phyloP scores from a whole-genome alignment of 345 rosid genomes.

The Dovyalis caffra region DNA sequence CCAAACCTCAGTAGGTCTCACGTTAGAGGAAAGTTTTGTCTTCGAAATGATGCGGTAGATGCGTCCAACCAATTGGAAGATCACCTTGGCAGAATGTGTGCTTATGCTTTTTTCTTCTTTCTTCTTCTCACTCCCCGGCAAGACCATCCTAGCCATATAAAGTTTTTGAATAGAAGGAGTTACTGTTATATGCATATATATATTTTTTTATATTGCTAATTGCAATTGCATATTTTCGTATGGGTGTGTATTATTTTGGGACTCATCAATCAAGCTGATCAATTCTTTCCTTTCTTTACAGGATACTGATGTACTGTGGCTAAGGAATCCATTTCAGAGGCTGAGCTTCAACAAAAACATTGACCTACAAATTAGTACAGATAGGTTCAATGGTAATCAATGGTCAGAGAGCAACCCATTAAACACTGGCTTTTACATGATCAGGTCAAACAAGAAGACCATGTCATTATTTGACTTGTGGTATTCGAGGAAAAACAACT shows the following conservation, averaged over 20 bases:
- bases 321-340: constrained; percentile 53
- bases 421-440: constrained; percentile 73
- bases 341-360: constrained; percentile 35
- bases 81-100: too few species aligned
- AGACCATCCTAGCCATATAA: too few species aligned
- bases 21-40: too few species aligned
- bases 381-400: constrained; percentile 31
- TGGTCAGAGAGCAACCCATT: constrained; percentile 36
- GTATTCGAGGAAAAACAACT: constrained; percentile 56
- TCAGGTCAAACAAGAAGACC: constrained; percentile 66
- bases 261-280: neutral
- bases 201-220: too few species aligned
- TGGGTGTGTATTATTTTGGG: neutral
- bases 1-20: too few species aligned
- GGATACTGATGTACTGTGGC: constrained; percentile 83
- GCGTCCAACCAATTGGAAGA: too few species aligned
- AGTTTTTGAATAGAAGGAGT: too few species aligned
- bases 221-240: neutral
- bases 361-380: constrained; percentile 75
- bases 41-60: too few species aligned
- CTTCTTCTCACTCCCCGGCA: too few species aligned
- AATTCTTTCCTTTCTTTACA: constrained; percentile 12
- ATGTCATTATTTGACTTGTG: constrained; percentile 54
- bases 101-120: too few species aligned
- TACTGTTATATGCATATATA: too few species aligned